phyloP scores from a whole-genome alignment of 345 rosid species.

The Syzygium aqueum region DNA sequence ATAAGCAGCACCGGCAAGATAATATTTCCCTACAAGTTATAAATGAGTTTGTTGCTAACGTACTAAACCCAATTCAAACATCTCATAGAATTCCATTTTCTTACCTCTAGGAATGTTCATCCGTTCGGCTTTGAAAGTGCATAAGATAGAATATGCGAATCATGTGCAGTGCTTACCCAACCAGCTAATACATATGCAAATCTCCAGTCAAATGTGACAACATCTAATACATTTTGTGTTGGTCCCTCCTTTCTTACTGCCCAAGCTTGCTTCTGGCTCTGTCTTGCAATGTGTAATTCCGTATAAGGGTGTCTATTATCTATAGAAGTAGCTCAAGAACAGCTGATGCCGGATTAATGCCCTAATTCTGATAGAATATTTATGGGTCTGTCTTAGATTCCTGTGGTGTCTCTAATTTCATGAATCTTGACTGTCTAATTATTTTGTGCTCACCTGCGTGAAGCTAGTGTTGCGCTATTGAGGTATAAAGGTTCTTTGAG shows the following conservation, averaged over 20 bases:
- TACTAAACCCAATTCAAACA: background rate
- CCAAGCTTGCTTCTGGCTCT: background rate
- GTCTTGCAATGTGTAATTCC: background rate
- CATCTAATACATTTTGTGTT: background rate
- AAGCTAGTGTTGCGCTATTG: background rate
- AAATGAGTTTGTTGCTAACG: background rate
- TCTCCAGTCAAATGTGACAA: background rate
- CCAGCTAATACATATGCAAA: background rate
- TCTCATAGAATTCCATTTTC: rapidly evolving
- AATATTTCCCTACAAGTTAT: too few species aligned
- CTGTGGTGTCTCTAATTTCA: background rate
- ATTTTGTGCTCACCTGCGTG: background rate
- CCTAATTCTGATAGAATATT: background rate
- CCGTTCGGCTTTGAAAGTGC: background rate
- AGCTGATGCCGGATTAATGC: background rate
- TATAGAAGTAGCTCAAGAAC: background rate
- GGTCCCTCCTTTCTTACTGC: background rate
- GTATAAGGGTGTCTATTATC: background rate
- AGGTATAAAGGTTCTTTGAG: background rate
- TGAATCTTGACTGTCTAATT: background rate
- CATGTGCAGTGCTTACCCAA: background rate
- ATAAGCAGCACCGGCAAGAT: background rate
- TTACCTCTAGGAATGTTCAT: background rate
- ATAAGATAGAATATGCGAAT: background rate
- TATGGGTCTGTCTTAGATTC: background rate